A percentile compares a stretch with the other conserved stretches of the same genome.
Evolutionary conservation across 257 asterid genomes (phyloP).

Genomic region (Scutellaria minor): DNA sequence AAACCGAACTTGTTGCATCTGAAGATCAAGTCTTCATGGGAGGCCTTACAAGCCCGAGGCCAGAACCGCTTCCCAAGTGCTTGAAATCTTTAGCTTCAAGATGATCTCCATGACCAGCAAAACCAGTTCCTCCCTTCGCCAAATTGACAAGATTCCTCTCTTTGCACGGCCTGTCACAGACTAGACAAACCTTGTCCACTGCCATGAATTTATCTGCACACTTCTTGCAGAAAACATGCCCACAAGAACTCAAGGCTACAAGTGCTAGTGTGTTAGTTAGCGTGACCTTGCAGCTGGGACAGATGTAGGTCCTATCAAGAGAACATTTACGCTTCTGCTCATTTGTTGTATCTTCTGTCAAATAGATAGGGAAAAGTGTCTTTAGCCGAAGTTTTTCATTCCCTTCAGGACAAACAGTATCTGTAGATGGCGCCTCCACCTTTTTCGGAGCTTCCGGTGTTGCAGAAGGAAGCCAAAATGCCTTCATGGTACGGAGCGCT

Average conservation of each 20-base stretch:
- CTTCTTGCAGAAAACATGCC: constrained; percentile 94
- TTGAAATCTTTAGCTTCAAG: constrained; percentile 93
- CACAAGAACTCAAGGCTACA: constrained; percentile 81
- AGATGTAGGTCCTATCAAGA: constrained; percentile 68
- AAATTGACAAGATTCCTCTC: constrained; percentile 67
- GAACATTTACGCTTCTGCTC: constrained; percentile 58
- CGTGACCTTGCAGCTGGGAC: constrained; percentile 96
- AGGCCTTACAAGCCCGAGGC: constrained; percentile 91
- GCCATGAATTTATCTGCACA: constrained; percentile 81
- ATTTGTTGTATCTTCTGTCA: constrained; percentile 65
- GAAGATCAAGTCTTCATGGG: constrained; percentile 69
- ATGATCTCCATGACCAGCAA: constrained; percentile 90
- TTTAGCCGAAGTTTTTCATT: constrained; percentile 83
- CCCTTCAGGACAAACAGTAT: constrained; percentile 88
- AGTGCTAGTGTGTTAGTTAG: constrained; percentile 75
- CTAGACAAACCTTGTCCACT: constrained; percentile 84
- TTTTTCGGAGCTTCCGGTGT: constrained; percentile 90
- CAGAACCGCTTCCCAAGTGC: constrained; percentile 94
- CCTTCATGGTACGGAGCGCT: constrained; percentile 96
- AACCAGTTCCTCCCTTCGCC: constrained; percentile 96
- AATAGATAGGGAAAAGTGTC: constrained; percentile 64
- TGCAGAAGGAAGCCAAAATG: constrained; percentile 97
- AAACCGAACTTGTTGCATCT: constrained; percentile 9
- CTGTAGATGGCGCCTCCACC: constrained; percentile 71
- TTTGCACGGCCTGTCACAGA: constrained; percentile 84